phyloP scores from a whole-genome alignment of 306 rosid genomes.

The Trifolium dubium region DNA sequence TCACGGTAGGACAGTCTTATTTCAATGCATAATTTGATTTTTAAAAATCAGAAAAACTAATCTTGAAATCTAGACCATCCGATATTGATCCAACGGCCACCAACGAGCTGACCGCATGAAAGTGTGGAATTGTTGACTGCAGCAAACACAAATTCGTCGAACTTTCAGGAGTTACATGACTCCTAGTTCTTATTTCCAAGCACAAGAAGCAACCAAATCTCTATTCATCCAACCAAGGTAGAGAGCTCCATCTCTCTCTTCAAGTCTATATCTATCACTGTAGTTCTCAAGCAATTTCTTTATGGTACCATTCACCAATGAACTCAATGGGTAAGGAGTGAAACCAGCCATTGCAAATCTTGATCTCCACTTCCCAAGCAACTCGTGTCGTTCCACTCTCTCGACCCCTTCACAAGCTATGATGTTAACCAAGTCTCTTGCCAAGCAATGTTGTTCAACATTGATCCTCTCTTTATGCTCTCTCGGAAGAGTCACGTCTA shows the following conservation, averaged over 20 bases:
- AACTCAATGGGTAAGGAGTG: constrained; percentile 81
- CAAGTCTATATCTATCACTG: constrained; percentile 71
- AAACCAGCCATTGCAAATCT: constrained; percentile 95
- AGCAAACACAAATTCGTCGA: background rate
- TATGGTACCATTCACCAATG: constrained; percentile 88
- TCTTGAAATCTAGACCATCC: background rate
- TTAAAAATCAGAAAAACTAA: background rate
- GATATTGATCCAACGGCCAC: background rate
- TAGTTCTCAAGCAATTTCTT: constrained; percentile 80
- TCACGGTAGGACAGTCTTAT: background rate
- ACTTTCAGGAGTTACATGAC: constrained; percentile 2
- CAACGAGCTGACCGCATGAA: background rate
- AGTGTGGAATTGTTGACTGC: background rate
- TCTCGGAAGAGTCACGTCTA: constrained; percentile 80
- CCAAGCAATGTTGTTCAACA: constrained; percentile 97
- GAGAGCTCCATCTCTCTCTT: constrained; percentile 87
- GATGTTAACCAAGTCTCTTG: constrained; percentile 89
- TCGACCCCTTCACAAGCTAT: constrained; percentile 92
- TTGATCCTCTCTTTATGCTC: constrained; percentile 78
- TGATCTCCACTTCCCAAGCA: constrained; percentile 86
- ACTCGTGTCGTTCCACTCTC: constrained; percentile 92
- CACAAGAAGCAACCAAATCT: constrained; percentile 93
- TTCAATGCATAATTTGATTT: background rate
- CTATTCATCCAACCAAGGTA: constrained; percentile 98
- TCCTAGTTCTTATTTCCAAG: constrained; percentile 72